Percentiles rank a stretch among this genome's conserved stretches.
phyloP scores from a whole-genome alignment of 768 basidiomycete genomes.

The Mycena amicta region DNA sequence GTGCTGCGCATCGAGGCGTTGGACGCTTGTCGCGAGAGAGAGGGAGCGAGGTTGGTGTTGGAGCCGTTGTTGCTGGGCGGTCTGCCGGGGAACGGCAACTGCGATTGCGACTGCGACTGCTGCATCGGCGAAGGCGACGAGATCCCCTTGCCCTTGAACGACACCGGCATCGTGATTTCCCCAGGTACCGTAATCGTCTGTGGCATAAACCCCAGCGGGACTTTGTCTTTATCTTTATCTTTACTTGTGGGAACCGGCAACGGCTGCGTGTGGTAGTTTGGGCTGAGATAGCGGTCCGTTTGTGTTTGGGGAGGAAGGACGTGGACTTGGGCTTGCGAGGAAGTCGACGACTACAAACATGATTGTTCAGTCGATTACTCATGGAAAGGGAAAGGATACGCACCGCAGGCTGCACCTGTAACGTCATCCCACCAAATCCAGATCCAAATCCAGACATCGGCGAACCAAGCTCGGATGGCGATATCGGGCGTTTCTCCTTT shows the following conservation, averaged over 20 bases:
- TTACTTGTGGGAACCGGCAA: background rate
- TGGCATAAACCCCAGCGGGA: slow-evolving; percentile 13
- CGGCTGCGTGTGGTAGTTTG: slow-evolving; percentile 12
- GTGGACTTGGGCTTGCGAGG: background rate
- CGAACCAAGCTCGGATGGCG: slow-evolving; percentile 18
- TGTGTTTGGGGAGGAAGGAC: background rate
- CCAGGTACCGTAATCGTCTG: slow-evolving; percentile 15
- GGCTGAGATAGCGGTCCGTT: slow-evolving; percentile 15
- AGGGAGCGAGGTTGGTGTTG: background rate
- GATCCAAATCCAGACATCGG: slow-evolving; percentile 1
- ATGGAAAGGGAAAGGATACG: too few species aligned
- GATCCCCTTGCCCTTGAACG: slow-evolving; percentile 14
- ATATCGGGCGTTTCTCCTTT: slow-evolving; percentile 8
- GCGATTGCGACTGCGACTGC: background rate
- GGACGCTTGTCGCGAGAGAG: slow-evolving; percentile 12
- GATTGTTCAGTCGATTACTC: too few species aligned
- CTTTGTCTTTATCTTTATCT: background rate
- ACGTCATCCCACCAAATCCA: slow-evolving; percentile 1
- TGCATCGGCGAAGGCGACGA: slow-evolving; percentile 3
- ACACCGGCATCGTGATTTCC: slow-evolving; percentile 15
- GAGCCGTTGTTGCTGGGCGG: background rate
- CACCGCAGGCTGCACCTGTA: slow-evolving; percentile 17
- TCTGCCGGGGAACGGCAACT: background rate
- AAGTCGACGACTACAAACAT: too few species aligned
- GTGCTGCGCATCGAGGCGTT: slow-evolving; percentile 16